Percentiles rank a stretch among this genome's conserved stretches.
phyloP scores from a whole-genome alignment of 345 rosid species.

The Mangifera indica region DNA sequence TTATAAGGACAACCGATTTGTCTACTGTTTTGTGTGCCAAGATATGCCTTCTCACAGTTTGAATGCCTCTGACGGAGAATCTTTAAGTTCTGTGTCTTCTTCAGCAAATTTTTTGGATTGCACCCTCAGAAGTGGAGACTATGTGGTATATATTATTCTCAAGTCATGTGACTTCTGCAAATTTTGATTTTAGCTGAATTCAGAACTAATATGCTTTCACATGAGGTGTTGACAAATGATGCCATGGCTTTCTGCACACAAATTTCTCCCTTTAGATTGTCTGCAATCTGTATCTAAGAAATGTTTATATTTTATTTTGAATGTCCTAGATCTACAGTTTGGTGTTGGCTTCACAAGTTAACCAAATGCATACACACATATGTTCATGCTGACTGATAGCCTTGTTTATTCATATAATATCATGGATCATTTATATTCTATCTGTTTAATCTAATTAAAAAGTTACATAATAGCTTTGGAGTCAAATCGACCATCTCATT shows the following conservation, averaged over 20 bases:
- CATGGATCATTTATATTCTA: no score
- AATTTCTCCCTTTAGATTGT: no score
- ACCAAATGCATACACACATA: no score
- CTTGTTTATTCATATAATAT: no score
- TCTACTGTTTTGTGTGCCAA: constrained; percentile 70
- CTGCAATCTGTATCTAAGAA: no score
- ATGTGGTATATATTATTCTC: constrained; percentile 59
- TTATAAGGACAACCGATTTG: constrained; percentile 54
- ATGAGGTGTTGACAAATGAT: no score
- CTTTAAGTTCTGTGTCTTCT: constrained; percentile 28
- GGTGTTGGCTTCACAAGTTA: no score
- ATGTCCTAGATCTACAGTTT: no score
- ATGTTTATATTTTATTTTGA: no score
- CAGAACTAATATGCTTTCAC: not conserved
- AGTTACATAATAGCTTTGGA: not conserved
- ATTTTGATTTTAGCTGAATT: constrained; percentile 2
- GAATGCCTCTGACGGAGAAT: constrained; percentile 37
- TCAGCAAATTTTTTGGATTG: constrained; percentile 49
- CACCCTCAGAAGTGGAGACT: constrained; percentile 75
- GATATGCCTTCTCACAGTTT: constrained; percentile 28
- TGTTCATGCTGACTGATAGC: no score
- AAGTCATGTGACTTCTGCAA: not conserved
- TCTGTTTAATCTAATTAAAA: not conserved
- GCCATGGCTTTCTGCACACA: no score
- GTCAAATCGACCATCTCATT: not conserved